A percentile compares a stretch with the other conserved stretches of the same genome.
These are phyloP conservation scores for Ambrosia hybrid DNA, from an alignment of 140 eudicot genomes.

Conservation along the genomic window DNA sequence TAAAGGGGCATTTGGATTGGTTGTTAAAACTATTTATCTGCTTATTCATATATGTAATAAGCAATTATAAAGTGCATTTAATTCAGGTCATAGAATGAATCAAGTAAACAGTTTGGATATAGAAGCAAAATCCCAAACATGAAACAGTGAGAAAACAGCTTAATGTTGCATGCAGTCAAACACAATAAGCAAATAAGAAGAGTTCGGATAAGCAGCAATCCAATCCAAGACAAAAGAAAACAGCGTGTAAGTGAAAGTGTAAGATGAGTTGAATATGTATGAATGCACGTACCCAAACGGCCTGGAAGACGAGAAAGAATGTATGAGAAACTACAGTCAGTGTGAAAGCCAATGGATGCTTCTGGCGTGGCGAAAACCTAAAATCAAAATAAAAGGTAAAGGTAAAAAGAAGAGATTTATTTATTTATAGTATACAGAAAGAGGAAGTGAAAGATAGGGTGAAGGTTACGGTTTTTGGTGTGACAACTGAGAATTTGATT, in stretches of 20 bases:
- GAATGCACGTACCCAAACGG: constrained; percentile 80
- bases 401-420: not conserved
- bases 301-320: constrained; percentile 88
- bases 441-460: not conserved
- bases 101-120: too few species aligned
- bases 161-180: not conserved
- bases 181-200: not conserved
- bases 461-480: constrained; percentile 78
- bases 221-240: too few species aligned
- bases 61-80: too few species aligned
- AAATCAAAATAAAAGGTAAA: not conserved
- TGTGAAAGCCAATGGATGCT: constrained; percentile 90
- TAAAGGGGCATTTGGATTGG: too few species aligned
- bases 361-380: constrained; percentile 95
- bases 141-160: not conserved
- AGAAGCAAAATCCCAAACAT: not conserved
- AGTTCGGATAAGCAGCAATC: too few species aligned
- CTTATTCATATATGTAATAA: too few species aligned
- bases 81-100: too few species aligned
- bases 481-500: constrained; percentile 86
- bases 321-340: constrained; percentile 93
- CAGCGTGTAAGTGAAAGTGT: too few species aligned
- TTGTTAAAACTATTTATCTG: too few species aligned
- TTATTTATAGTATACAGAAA: not conserved
- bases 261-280: not conserved